A percentile compares a stretch with the other conserved stretches of the same genome.
phyloP scores from a whole-genome alignment of 1,284 basidiomycete genomes.

The Neonothopanus nambi region DNA sequence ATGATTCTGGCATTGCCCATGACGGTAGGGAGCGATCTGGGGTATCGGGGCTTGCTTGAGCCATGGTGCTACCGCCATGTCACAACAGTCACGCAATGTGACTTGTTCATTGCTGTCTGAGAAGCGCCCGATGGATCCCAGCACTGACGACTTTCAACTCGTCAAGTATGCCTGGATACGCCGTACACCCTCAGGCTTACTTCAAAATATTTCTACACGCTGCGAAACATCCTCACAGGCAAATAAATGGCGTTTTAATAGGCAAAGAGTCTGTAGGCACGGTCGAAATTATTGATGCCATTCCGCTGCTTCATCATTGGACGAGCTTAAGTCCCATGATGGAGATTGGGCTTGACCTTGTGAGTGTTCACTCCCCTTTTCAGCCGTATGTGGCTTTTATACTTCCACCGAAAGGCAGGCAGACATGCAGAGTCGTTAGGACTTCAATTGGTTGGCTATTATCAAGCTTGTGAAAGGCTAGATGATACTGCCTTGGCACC shows the following conservation, averaged over 20 bases:
- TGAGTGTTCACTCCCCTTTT: conserved; percentile 32
- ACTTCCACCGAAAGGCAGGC: conserved; percentile 42
- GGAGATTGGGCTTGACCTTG: conserved; percentile 76
- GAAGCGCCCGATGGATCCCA: too few species aligned
- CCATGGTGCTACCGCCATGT: too few species aligned
- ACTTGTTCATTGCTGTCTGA: too few species aligned
- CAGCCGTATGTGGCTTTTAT: conserved; percentile 2
- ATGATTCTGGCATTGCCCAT: conserved; percentile 44
- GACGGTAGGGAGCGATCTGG: conserved; percentile 41
- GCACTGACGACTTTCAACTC: too few species aligned
- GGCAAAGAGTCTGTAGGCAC: conserved; percentile 40
- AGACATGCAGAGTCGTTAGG: conserved; percentile 52
- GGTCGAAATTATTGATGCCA: conserved; percentile 57
- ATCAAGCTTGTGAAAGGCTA: conserved; percentile 66
- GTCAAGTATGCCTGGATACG: conserved; percentile 44
- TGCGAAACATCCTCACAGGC: conserved; percentile 69
- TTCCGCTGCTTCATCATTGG: conserved; percentile 81
- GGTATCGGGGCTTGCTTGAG: conserved; percentile 2
- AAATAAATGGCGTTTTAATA: conserved; percentile 68
- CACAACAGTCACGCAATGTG: too few species aligned
- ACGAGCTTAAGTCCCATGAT: conserved; percentile 77
- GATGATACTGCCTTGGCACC: conserved; percentile 59
- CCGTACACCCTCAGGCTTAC: conserved; percentile 56
- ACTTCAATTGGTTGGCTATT: conserved; percentile 64
- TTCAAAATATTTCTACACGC: conserved; percentile 70